Conservation (phyloP, 2,329 filamentous ascomycete genomes). For the Sporothrix schenckii region DNA sequence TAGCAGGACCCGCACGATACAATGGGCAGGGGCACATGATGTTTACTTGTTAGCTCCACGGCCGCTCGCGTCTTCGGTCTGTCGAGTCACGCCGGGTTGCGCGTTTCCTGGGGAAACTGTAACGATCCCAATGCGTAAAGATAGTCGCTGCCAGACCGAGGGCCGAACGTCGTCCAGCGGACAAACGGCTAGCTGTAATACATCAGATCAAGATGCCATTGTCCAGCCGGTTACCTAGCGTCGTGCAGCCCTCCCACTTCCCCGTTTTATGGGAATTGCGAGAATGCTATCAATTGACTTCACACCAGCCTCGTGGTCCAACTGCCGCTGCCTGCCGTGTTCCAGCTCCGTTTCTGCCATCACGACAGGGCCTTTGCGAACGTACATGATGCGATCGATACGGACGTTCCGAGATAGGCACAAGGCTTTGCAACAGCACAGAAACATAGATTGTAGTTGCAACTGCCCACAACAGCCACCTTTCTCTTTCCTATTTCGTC, state of each 20-base stretch:
- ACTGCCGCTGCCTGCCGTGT: neutral
- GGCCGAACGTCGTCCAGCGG: neutral
- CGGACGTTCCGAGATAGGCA: neutral
- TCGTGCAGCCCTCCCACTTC: neutral
- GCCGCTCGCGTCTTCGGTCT: conserved; percentile 20
- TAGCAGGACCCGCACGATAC: neutral
- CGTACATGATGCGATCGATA: neutral
- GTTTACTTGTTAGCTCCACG: neutral
- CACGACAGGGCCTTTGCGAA: neutral
- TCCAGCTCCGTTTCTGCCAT: neutral
- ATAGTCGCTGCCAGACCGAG: conserved; percentile 11
- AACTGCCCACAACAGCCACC: neutral
- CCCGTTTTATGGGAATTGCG: neutral
- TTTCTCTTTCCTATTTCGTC: conserved; percentile 6
- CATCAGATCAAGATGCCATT: neutral
- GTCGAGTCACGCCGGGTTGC: neutral
- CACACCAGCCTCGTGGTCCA: neutral
- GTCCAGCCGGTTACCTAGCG: neutral
- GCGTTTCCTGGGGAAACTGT: conserved; percentile 5
- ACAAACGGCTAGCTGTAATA: neutral
- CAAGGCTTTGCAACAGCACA: neutral
- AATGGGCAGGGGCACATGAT: conserved; percentile 13
- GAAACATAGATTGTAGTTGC: too few relatives aligned
- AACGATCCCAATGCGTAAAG: neutral
- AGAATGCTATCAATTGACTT: neutral